Conservation (phyloP, 2,329 filamentous ascomycete genomes). For the Aspergillus tamarii region DNA sequence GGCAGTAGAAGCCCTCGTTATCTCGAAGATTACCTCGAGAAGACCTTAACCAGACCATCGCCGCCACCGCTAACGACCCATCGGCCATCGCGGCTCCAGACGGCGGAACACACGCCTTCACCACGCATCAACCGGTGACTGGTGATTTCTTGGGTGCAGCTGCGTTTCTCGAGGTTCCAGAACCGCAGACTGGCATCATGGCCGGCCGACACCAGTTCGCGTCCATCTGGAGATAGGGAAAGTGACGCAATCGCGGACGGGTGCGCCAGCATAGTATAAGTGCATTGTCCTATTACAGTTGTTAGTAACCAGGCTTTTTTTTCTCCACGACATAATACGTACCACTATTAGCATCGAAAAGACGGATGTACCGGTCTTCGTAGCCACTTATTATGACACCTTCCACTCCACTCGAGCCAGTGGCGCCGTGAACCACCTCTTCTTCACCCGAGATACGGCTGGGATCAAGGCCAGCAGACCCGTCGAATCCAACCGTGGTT, state of each 20-base stretch:
- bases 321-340: conserved; percentile 51
- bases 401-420: conserved; percentile 80
- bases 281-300: conserved; percentile 79
- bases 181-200: conserved; percentile 95
- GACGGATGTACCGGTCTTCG: conserved; percentile 92
- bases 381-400: conserved; percentile 95
- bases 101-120: conserved; percentile 90
- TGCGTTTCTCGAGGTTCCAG: conserved; percentile 95
- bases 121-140: conserved; percentile 92
- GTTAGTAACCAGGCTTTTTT: conserved; percentile 19
- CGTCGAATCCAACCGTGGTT: conserved; percentile 79
- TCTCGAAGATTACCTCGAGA: conserved; percentile 42
- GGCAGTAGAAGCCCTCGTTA: conserved; percentile 32
- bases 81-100: conserved; percentile 93
- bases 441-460: conserved; percentile 68
- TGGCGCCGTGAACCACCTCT: conserved; percentile 78
- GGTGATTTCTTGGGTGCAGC: conserved; percentile 93
- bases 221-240: conserved; percentile 88
- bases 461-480: conserved; percentile 61
- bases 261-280: conserved; percentile 97
- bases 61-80: conserved; percentile 95
- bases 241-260: conserved; percentile 90
- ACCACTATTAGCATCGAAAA: conserved; percentile 99
- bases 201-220: conserved; percentile 91
- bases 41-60: conserved; percentile 95